These are phyloP conservation scores for Candida odintsovae DNA, from an alignment of 805 yeast species.

Conservation along the genomic window DNA sequence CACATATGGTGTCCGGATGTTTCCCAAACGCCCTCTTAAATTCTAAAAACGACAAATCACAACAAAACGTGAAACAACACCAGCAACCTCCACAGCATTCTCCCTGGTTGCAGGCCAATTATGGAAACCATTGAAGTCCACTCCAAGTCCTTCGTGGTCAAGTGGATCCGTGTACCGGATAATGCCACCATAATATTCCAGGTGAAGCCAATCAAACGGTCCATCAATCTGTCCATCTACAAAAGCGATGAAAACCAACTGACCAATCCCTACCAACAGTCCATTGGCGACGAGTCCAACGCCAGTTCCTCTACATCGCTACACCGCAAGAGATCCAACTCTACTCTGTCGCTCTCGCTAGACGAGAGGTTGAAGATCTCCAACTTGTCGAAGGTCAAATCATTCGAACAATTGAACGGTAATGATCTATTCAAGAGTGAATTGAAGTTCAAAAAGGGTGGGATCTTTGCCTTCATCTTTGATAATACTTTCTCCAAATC, in stretches of 20 bases:
- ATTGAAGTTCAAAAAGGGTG: conserved; percentile 53
- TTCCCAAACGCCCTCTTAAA: not conserved
- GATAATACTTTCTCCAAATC: conserved; percentile 90
- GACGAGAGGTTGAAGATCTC: conserved; percentile 54
- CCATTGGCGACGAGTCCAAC: conserved; percentile 2
- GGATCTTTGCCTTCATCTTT: conserved; percentile 80
- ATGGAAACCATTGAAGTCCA: conserved; percentile 93
- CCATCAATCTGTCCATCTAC: conserved; percentile 39
- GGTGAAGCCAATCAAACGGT: conserved; percentile 68
- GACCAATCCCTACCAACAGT: not conserved
- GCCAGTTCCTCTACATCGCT: conserved; percentile 18
- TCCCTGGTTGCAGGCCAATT: not conserved
- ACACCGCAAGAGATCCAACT: conserved; percentile 29
- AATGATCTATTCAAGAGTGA: conserved; percentile 60
- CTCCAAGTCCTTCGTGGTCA: conserved; percentile 80
- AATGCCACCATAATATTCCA: conserved; percentile 69
- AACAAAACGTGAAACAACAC: not conserved
- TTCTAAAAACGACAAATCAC: not conserved
- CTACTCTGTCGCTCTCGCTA: conserved; percentile 35
- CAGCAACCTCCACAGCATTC: not conserved
- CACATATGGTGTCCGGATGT: not conserved
- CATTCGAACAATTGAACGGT: conserved; percentile 52
- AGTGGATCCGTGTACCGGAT: conserved; percentile 81
- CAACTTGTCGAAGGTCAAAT: conserved; percentile 44
- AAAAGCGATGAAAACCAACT: conserved; percentile 14